Conservation (phyloP, 1,139 yeast species). For the Diutina rugosa region DNA sequence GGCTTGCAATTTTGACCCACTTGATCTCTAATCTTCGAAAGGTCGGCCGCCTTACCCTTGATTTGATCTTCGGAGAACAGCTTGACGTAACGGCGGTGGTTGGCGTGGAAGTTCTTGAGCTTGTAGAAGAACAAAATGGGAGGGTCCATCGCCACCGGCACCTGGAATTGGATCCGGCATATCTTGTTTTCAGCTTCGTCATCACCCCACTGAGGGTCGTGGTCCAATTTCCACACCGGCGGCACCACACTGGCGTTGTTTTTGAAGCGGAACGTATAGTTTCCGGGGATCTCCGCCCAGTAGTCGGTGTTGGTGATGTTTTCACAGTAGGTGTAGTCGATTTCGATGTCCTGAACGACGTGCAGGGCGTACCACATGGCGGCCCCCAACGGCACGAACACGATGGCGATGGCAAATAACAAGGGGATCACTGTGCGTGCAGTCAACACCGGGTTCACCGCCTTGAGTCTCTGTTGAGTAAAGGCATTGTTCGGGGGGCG, state of each 20-base stretch:
- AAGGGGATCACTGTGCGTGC: slow-evolving; percentile 83
- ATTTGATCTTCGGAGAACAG: slow-evolving; percentile 87
- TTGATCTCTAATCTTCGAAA: slow-evolving; percentile 43
- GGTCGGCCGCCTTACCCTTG: slow-evolving; percentile 57
- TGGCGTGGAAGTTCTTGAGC: slow-evolving; percentile 74
- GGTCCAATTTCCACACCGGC: slow-evolving; percentile 49
- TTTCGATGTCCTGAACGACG: slow-evolving; percentile 61
- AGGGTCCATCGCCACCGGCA: slow-evolving; percentile 62
- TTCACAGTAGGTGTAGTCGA: slow-evolving; percentile 74
- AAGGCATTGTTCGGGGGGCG: slow-evolving; percentile 52
- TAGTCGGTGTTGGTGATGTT: slow-evolving; percentile 36
- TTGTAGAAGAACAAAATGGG: slow-evolving; percentile 76
- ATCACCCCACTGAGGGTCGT: slow-evolving; percentile 30
- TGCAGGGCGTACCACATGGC: slow-evolving; percentile 77
- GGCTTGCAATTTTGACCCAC: slow-evolving; percentile 87
- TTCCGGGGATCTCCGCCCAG: slow-evolving; percentile 50
- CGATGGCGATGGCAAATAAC: slow-evolving; percentile 59
- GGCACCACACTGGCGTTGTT: slow-evolving; percentile 19
- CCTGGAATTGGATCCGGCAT: slow-evolving; percentile 68
- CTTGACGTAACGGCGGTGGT: slow-evolving; percentile 87
- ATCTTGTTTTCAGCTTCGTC: slow-evolving; percentile 46
- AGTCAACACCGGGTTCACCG: slow-evolving; percentile 70
- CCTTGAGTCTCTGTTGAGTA: slow-evolving; percentile 48
- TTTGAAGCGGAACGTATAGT: slow-evolving; percentile 46
- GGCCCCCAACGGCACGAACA: slow-evolving; percentile 87